Evolutionary conservation across 2,329 filamentous ascomycete species (phyloP).

Genomic region (Arthrobotrys pseudoclavata): DNA sequence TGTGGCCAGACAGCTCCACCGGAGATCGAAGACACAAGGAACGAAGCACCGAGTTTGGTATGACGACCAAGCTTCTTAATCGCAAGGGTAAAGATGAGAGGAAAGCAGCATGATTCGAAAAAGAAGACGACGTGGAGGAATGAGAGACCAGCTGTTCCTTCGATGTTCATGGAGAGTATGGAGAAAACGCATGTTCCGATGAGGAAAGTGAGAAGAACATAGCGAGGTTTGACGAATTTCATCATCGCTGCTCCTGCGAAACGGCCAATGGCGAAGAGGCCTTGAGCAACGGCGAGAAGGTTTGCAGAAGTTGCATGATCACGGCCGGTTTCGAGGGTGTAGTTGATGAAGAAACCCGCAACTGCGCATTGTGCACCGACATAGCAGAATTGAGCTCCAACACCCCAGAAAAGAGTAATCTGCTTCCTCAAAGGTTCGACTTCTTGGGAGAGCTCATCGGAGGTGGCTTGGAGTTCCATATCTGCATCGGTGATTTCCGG

Average conservation of each 20-base stretch:
- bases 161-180: conserved; percentile 70
- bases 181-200: conserved; percentile 71
- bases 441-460: conserved; percentile 64
- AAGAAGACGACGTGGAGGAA: conserved; percentile 73
- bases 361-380: conserved; percentile 71
- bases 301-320: conserved; percentile 68
- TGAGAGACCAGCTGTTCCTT: conserved; percentile 70
- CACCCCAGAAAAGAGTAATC: conserved; percentile 74
- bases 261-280: conserved; percentile 73
- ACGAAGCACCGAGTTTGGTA: conserved; percentile 71
- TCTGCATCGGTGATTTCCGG: conserved; percentile 72
- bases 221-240: conserved; percentile 72
- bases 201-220: conserved; percentile 72
- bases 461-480: conserved; percentile 71
- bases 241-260: conserved; percentile 73
- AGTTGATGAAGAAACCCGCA: conserved; percentile 72
- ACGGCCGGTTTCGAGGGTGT: conserved; percentile 66
- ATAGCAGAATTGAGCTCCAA: conserved; percentile 75
- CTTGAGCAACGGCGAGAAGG: conserved; percentile 73
- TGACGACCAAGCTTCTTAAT: conserved; percentile 73
- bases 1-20: conserved; percentile 73
- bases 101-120: conserved; percentile 73
- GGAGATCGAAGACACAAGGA: conserved; percentile 72
- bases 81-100: conserved; percentile 73
- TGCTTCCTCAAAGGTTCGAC: conserved; percentile 71